Evolutionary conservation across 176 grass and related monocot genomes (phyloP), one percentile per base, ranked within the genome.

Genomic region (Oryza glumipatula): DNA sequence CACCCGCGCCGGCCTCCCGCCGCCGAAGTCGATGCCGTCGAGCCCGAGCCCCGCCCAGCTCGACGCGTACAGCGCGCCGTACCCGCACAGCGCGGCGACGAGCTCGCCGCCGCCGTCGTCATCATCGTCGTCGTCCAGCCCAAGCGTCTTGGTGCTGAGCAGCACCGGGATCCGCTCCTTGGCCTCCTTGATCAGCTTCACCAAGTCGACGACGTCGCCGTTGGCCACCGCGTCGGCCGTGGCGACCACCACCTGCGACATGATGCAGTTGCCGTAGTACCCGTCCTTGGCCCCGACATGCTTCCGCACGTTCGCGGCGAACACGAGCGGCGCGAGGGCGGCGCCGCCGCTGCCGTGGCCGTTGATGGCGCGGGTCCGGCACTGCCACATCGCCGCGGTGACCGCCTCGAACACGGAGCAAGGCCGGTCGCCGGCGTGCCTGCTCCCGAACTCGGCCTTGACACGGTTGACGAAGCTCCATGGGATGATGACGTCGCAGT

Each of bases 321-420:
- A 43, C 41, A 43, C 41, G 41, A 43, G 66, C 66, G 66, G 66
- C 66, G 66, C 11, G 12, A 51, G 19, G 66, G 66, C 6, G 21
- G 19, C 11, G 7, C 39, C 6, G 21, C 30, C 11, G 8, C 41
- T 0, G 0, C 24, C 26, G 17, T 4, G 45, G 78, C 32, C 30
- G 0, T 61, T 23, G 3, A 35, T 78, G 1, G 48, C 67, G n/a
- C 79, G 67, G 0, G 67, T 14, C 22, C 79, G 79, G 11, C 32
- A 58, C 33, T 45, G 63, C 76, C 76, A 78, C 28, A 78, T 45
- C 1, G 58, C 58, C 21, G 79, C 79, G 7, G 38, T 5, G 38
- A 71, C 35, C 17, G 19, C 68, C 39, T 70, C 79, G 79, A 71
- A 81, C 48, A 49, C 21, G 1, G 79, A 56, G 67, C 79, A 81